These are phyloP conservation scores for Lactarius hengduanensis DNA, from an alignment of 768 basidiomycete species.

Conservation along the genomic window DNA sequence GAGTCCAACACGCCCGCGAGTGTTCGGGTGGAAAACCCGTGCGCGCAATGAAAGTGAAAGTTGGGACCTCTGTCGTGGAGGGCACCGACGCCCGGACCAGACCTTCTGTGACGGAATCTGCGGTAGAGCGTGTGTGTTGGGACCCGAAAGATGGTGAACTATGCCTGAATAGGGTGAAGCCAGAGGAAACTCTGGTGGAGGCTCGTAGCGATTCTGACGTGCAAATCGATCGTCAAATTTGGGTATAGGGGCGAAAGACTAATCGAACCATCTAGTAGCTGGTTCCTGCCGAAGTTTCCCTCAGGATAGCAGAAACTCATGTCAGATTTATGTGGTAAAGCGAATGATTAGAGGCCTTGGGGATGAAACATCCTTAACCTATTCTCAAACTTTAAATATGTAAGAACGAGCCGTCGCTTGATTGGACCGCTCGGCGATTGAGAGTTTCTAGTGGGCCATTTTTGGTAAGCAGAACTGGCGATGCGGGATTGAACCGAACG, in stretches of 20 bases:
- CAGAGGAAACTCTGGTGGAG: conserved; percentile 96
- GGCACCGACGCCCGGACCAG: conserved; percentile 74
- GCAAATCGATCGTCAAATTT: conserved; percentile 95
- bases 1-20: too few species aligned
- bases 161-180: conserved; percentile 89
- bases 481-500: conserved; percentile 70
- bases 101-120: conserved; percentile 72
- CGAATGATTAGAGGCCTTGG: conserved; percentile 91
- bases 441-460: conserved; percentile 73
- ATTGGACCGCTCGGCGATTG: conserved; percentile 53
- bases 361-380: conserved; percentile 88
- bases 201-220: conserved; percentile 95
- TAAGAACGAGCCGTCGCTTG: conserved; percentile 54
- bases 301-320: conserved; percentile 65
- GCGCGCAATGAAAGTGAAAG: too few species aligned
- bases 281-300: conserved; percentile 91
- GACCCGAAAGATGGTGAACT: conserved; percentile 91
- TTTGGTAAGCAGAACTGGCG: conserved; percentile 73
- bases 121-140: conserved; percentile 82
- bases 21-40: too few species aligned
- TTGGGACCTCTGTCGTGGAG: conserved; percentile 47
- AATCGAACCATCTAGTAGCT: conserved; percentile 94
- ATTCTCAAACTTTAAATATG: conserved; percentile 72
- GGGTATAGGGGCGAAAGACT: conserved; percentile 96
- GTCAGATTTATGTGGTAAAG: conserved; percentile 64